phyloP scores from a whole-genome alignment of 768 basidiomycete species.

The Termitomyces sp. region DNA sequence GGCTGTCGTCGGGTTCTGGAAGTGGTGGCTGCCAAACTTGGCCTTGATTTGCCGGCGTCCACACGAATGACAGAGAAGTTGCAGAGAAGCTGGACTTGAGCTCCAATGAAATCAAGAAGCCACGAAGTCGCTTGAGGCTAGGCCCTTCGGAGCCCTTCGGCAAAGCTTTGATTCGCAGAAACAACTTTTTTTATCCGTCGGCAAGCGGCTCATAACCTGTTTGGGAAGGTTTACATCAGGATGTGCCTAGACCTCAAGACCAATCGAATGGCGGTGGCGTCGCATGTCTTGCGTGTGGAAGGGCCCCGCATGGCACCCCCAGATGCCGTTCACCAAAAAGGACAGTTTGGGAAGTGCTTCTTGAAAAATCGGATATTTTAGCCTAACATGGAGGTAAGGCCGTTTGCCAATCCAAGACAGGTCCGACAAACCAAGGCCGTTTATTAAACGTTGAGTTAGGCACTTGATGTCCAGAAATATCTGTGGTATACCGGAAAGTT shows the following conservation, averaged over 20 bases:
- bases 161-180: background rate
- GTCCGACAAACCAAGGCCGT: background rate
- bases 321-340: background rate
- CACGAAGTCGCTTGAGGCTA: no score
- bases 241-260: background rate
- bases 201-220: background rate
- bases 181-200: no score
- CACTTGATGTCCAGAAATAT: no score
- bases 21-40: no score
- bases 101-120: background rate
- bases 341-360: background rate
- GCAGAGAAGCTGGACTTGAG: no score
- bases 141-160: background rate
- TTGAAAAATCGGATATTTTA: background rate
- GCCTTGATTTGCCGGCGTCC: background rate
- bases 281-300: background rate
- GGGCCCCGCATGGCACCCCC: no score
- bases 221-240: background rate
- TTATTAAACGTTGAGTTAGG: no score
- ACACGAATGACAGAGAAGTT: background rate
- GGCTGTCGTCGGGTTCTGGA: no score
- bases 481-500: no score
- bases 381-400: background rate
- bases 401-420: background rate
- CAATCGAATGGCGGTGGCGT: background rate